Conservation (phyloP, 129 eudicot genomes). For the Flaveria brownii region DNA sequence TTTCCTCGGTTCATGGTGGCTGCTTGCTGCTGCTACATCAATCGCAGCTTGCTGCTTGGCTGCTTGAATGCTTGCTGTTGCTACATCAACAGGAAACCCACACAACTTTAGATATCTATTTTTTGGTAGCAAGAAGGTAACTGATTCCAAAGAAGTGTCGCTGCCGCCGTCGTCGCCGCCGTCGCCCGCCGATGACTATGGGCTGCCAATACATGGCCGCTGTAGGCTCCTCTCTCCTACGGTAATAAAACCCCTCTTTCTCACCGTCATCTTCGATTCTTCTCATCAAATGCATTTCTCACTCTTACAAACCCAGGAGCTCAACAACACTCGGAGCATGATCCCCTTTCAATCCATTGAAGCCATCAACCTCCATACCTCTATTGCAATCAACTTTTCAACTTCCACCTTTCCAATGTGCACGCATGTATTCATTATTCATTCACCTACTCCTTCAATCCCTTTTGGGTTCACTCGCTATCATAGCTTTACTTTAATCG, state of each 20-base stretch:
- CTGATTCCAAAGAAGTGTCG: neutral
- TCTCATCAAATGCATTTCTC: neutral
- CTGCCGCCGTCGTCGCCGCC: too few species aligned
- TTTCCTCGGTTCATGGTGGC: too few species aligned
- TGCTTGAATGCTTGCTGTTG: too few species aligned
- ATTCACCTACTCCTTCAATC: neutral
- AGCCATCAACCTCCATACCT: conserved; percentile 14
- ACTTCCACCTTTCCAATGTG: conserved; percentile 33
- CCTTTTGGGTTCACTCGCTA: neutral
- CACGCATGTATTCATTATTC: conserved; percentile 16
- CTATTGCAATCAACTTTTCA: conserved; percentile 16
- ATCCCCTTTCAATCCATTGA: conserved; percentile 30
- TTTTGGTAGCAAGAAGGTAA: neutral
- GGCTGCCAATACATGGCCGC: conserved; percentile 40
- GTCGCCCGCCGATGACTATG: neutral
- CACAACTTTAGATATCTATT: neutral
- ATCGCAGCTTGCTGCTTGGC: too few species aligned
- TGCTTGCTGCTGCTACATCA: too few species aligned
- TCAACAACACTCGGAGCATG: conserved; percentile 30
- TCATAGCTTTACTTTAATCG: neutral
- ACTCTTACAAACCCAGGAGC: conserved; percentile 25
- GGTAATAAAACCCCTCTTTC: conserved; percentile 26
- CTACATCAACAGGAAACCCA: too few species aligned
- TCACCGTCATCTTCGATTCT: neutral
- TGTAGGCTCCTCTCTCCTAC: conserved; percentile 31